These are phyloP conservation scores for Mycosphaerelloides madeirae DNA, from an alignment of 2,329 filamentous ascomycete genomes.

Conservation along the genomic window DNA sequence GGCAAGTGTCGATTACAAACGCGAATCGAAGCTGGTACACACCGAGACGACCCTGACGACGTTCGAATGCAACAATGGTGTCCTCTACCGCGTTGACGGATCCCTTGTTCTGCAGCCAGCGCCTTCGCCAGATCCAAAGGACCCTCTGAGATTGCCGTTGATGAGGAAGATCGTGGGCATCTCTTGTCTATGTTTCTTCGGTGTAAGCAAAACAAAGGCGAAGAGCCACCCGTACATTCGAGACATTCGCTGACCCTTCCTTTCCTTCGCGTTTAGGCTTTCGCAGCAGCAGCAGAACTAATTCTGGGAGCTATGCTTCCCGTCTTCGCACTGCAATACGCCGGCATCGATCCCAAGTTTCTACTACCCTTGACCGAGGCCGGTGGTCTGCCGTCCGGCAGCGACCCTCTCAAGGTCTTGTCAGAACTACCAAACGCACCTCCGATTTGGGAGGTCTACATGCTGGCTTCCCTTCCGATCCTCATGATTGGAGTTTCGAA, in stretches of 20 bases:
- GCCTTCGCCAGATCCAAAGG: slow-evolving; percentile 14
- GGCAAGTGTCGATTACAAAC: no score
- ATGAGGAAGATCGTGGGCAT: slow-evolving; percentile 15
- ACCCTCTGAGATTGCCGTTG: slow-evolving; percentile 16
- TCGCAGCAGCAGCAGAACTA: slow-evolving; percentile 28
- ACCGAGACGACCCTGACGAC: slow-evolving; percentile 4
- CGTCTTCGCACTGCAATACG: slow-evolving; percentile 29
- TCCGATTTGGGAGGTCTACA: slow-evolving; percentile 29
- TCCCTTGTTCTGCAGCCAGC: slow-evolving; percentile 7
- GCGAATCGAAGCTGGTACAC: slow-evolving; percentile 1
- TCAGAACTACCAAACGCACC: slow-evolving; percentile 19
- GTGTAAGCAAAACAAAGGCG: no score
- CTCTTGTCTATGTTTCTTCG: slow-evolving; percentile 19
- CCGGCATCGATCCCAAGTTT: slow-evolving; percentile 17
- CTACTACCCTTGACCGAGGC: slow-evolving; percentile 5
- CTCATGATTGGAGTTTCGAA: slow-evolving; percentile 30
- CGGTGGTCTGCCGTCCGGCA: slow-evolving; percentile 16
- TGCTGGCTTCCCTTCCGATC: slow-evolving; percentile 28
- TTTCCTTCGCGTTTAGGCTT: slow-evolving; percentile 25
- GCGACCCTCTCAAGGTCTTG: slow-evolving; percentile 20
- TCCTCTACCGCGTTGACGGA: slow-evolving; percentile 5
- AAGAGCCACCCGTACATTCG: no score
- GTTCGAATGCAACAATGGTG: slow-evolving; percentile 5
- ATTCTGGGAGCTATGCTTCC: slow-evolving; percentile 30
- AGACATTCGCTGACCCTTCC: slow-evolving; percentile 6